Percentiles rank a stretch among this genome's conserved stretches.
Conservation (phyloP, 495 filamentous ascomycete genomes). For the Gamarada debralockiae region DNA sequence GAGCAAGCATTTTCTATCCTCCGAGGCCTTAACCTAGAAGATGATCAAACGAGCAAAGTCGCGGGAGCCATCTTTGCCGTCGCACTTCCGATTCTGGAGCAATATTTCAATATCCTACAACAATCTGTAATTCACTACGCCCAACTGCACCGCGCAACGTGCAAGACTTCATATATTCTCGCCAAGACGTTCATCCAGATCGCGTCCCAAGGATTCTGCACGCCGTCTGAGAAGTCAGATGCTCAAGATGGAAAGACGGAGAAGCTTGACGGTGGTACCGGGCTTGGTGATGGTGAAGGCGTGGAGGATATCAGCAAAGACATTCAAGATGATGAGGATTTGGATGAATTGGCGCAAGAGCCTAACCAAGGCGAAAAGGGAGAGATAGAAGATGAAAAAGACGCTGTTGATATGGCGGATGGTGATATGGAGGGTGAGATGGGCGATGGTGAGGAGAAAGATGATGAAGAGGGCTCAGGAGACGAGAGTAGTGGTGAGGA, state of each 20-base stretch:
- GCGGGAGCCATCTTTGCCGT: conserved; percentile 61
- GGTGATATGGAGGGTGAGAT: conserved; percentile 81
- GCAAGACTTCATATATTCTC: conserved; percentile 70
- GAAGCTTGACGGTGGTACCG: conserved; percentile 86
- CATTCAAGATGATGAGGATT: conserved; percentile 86
- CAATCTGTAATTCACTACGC: conserved; percentile 48
- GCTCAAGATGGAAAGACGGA: conserved; percentile 61
- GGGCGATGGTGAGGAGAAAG: conserved; percentile 58
- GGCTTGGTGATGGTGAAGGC: conserved; percentile 92
- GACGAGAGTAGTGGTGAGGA: conserved; percentile 48
- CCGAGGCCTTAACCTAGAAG: conserved; percentile 41
- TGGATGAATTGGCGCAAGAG: conserved; percentile 87
- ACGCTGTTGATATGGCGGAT: conserved; percentile 94
- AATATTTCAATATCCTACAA: conserved; percentile 61
- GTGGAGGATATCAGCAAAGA: conserved; percentile 98
- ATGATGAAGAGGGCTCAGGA: conserved; percentile 43
- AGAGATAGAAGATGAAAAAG: conserved; percentile 63
- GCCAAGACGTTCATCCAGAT: conserved; percentile 72
- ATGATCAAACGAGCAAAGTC: conserved; percentile 36
- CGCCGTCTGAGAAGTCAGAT: conserved; percentile 71
- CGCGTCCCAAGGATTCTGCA: conserved; percentile 84
- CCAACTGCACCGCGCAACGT: conserved; percentile 60
- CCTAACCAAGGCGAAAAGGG: conserved; percentile 56
- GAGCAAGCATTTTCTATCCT: conserved; percentile 46
- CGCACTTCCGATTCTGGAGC: conserved; percentile 67